Conservation (phyloP, 2,329 filamentous ascomycete genomes). For the Curvularia spicifera region DNA sequence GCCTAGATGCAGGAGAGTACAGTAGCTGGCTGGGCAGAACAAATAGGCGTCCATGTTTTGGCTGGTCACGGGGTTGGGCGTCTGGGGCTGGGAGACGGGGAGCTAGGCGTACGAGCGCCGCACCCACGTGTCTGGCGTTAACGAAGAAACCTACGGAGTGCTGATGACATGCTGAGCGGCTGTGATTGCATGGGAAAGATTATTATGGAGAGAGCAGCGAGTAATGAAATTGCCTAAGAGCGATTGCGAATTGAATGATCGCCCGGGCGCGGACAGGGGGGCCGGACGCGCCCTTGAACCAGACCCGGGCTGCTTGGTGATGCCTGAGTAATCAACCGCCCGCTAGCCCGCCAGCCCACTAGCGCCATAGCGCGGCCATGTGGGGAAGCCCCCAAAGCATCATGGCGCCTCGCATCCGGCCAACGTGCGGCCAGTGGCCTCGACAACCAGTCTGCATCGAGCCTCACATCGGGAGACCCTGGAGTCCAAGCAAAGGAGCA, state of each 20-base stretch:
- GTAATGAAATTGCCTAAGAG: neutral
- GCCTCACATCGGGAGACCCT: neutral
- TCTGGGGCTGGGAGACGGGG: no score
- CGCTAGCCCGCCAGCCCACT: neutral
- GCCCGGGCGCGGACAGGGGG: neutral
- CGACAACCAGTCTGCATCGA: neutral
- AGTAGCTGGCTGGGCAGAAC: neutral
- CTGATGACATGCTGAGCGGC: neutral
- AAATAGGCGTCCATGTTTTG: neutral
- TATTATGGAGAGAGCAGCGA: neutral
- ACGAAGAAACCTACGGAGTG: no score
- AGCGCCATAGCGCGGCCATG: conserved; percentile 20
- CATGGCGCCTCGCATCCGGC: neutral
- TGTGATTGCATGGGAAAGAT: neutral
- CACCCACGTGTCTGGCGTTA: neutral
- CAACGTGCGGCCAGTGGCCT: neutral
- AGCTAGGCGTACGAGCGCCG: no score
- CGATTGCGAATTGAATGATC: neutral
- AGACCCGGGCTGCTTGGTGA: conserved; percentile 37
- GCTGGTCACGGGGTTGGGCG: neutral
- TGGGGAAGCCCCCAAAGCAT: conserved; percentile 23
- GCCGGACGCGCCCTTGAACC: neutral
- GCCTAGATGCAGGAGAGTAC: no score
- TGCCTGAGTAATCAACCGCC: conserved; percentile 39
- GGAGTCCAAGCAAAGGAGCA: neutral